Conservation (phyloP, 805 yeast species). For the Hanseniaspora clermontiae region DNA sequence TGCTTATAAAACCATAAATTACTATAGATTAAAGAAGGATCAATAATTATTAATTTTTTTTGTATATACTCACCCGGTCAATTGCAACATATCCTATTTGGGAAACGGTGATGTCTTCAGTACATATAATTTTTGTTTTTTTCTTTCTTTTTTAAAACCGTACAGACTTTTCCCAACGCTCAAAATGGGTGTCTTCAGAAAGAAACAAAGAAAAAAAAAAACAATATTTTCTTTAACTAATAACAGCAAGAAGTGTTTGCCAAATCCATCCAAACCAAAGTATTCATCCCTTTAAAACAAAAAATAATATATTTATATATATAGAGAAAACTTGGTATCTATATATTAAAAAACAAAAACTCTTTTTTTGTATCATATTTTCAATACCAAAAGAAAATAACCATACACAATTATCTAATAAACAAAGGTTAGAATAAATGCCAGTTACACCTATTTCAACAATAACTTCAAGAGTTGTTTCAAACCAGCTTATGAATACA, state of each 20-base stretch:
- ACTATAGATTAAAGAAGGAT: slow-evolving; percentile 55
- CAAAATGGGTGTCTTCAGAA: neutral
- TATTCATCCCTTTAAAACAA: neutral
- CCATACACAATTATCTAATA: neutral
- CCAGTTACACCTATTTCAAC: neutral
- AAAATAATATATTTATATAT: too few relatives aligned
- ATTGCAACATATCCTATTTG: neutral
- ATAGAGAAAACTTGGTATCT: too few relatives aligned
- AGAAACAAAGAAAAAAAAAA: too few relatives aligned
- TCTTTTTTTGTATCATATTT: too few relatives aligned
- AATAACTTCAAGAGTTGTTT: neutral
- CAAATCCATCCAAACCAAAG: too few relatives aligned
- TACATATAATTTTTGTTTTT: too few relatives aligned
- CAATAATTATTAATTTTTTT: neutral
- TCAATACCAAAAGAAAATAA: too few relatives aligned
- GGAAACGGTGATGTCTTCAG: neutral
- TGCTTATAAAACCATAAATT: slow-evolving; percentile 78
- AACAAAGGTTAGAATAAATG: neutral
- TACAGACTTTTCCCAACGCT: too few relatives aligned
- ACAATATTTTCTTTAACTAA: neutral
- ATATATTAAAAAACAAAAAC: too few relatives aligned
- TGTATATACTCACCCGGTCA: neutral
- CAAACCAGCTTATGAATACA: slow-evolving; percentile 41
- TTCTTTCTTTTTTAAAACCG: too few relatives aligned
- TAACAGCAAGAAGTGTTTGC: neutral